Base-by-base conservation (phyloP, 352 stramenopile species). In the Plasmopara muralis region DNA sequence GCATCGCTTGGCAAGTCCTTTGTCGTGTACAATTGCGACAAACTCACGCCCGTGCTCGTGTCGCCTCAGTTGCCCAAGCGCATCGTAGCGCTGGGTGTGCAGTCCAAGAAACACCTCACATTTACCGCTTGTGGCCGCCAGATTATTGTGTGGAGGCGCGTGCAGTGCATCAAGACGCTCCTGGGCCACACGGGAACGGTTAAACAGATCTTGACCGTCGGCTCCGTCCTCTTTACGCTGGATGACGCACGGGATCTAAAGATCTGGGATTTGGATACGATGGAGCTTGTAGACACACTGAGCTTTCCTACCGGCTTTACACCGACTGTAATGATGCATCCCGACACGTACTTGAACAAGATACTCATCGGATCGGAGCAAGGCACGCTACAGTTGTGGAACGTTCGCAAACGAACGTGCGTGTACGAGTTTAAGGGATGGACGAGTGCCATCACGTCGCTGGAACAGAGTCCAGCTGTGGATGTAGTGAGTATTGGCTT, bases 271-370 rank as follows among this genome's bases (percentile, higher is more conserved):
- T 58, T 87, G 25, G 49, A 76, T 14, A 80, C 77, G 6, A 78
- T 87, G 65, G 66, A 84, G 41, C 43, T 72, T 41, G 38, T 92
- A 16, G 66, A 87, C 38, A 69, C 70, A 14, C 38, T 89, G 44
- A 61, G 38, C 14, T 92, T 94, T 40, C 58, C 71, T 2, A 28
- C 40, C 6, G 44, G 53, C 0, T 93, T 93, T 49, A 87, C 75
- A 20, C 83, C 83, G 20, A 83, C 77, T 6, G 70, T 77, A 16
- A 79, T 97, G 53, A 53, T 96, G 57, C 92, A 98, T 62, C 92
- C 92, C 16, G 67, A 79, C 40, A 97, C 91, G 40, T 98, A 97
- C 68, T 53, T 98, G 9, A 97, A 98, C 82, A 98, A 98, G 72
- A 73, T 97, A 38, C 55, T 97, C 14, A 59, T 98, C 10, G 89